Evolutionary conservation across 2,329 filamentous ascomycete species (phyloP).

Genomic region (Xylaria sp.): DNA sequence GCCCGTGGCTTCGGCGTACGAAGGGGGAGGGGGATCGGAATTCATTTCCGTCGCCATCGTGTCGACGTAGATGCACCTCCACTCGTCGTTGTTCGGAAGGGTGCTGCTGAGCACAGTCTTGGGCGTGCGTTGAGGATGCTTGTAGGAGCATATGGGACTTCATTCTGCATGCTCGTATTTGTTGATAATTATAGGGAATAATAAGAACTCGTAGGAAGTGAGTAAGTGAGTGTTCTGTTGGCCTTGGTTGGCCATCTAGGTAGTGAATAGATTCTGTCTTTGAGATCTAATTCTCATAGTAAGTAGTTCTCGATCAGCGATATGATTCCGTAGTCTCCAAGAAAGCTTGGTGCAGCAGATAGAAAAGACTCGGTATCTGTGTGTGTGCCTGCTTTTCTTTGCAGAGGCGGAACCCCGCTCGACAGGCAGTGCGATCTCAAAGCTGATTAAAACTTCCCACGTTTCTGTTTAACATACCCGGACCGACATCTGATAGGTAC

Average conservation of each 20-base stretch:
- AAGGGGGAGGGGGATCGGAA: slow-evolving; percentile 15
- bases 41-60: not conserved
- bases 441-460: not conserved
- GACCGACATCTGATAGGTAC: not conserved
- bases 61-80: not conserved
- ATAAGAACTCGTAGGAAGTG: not conserved
- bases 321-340: not conserved
- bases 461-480: not conserved
- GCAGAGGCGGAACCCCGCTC: not conserved
- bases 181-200: not conserved
- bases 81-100: not conserved
- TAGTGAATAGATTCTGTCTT: not conserved
- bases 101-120: not conserved
- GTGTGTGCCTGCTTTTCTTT: not conserved
- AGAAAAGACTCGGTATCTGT: not conserved
- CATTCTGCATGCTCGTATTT: slow-evolving; percentile 8
- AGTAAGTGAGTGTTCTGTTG: not conserved
- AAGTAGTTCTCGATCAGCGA: not conserved
- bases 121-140: not conserved
- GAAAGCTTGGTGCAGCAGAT: not conserved
- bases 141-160: slow-evolving; percentile 1
- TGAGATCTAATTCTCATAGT: not conserved
- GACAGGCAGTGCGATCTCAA: not conserved
- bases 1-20: slow-evolving; percentile 24
- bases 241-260: not conserved